Conservation (phyloP, 345 rosid species). For the Bruguiera gymnorhiza region DNA sequence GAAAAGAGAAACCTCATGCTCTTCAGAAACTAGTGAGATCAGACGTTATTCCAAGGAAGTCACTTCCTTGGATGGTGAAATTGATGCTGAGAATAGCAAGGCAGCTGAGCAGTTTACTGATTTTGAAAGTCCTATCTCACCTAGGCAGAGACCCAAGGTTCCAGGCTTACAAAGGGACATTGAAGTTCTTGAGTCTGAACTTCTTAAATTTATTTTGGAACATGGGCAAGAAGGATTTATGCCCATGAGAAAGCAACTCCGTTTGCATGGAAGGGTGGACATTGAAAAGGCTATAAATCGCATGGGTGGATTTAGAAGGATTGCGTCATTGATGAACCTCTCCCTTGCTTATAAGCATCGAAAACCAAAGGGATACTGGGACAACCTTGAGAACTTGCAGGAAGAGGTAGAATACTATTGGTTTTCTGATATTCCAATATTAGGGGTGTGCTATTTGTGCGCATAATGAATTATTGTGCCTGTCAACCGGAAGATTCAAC, state of each 20-base stretch:
- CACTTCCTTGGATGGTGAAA: slow-evolving; percentile 29
- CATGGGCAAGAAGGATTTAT: slow-evolving; percentile 97
- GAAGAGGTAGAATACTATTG: slow-evolving; percentile 62
- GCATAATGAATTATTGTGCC: not conserved
- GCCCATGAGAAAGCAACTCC: slow-evolving; percentile 99
- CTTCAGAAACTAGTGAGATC: slow-evolving; percentile 38
- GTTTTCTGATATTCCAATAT: not conserved
- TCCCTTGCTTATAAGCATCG: slow-evolving; percentile 90
- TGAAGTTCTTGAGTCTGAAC: slow-evolving; percentile 76
- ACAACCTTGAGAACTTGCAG: slow-evolving; percentile 79
- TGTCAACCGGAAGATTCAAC: not conserved
- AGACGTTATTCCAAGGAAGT: slow-evolving; percentile 33
- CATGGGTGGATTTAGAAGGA: slow-evolving; percentile 92
- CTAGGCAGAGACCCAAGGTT: slow-evolving; percentile 64
- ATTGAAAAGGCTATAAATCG: slow-evolving; percentile 88
- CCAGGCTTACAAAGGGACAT: slow-evolving; percentile 85
- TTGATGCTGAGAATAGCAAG: slow-evolving; percentile 10
- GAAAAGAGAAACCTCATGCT: slow-evolving; percentile 37
- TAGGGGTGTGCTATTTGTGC: not conserved
- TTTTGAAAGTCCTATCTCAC: slow-evolving; percentile 24
- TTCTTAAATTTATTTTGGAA: slow-evolving; percentile 67
- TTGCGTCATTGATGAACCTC: slow-evolving; percentile 76
- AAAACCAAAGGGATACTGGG: slow-evolving; percentile 98
- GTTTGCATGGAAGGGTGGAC: slow-evolving; percentile 83
- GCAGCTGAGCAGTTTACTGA: slow-evolving; percentile 17